Evolutionary conservation across 148 eudicot genomes (phyloP), one percentile per base, ranked within the genome.

Genomic region (Suaeda aralocaspica): DNA sequence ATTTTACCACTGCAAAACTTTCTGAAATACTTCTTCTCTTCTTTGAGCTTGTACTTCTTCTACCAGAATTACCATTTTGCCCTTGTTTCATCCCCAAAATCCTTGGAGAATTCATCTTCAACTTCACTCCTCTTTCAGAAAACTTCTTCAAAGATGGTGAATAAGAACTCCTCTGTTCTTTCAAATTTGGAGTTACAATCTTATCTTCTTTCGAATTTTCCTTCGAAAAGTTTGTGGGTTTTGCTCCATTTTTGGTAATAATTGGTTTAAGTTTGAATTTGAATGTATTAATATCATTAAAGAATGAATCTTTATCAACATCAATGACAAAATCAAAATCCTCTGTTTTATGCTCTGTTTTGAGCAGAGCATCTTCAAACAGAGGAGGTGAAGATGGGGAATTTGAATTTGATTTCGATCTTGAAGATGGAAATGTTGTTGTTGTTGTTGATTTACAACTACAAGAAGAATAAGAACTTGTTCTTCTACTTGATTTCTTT

Each of bases 1-100:
- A 65, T 72, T 93, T 93, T 79, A 93, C 95, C 50, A 93, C 89
- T 19, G 96, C 95, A 22, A 86, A 80, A 50, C 90, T 90, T 73
- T 88, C 90, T 57, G 90, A 86, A 22, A 83, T 52, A 49, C 85
- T 82, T 63, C 67, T 72, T 42, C 80, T 30, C 57, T 29, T 16
- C 70, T 33, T 72, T 7, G 69, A 68, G 46, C 48, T 59, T 19
- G 68, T 64, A 28, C 86, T 88, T 59, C 58, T 81, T 73, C 88
- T 72, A 36, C 77, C 83, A n/a, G 2, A 6, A 51, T 59, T 66
- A 12, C 76, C 82, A 59, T 72, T 71, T 39, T 71, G 72, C 34
- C 78, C 77, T 18, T 75, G 81, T 70, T 72, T 73, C 60, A 66
- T 72, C n/a, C 73, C 81, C 67, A 77, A 44, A 0, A 88, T 82